Percentiles rank a stretch among this genome's conserved stretches.
Conservation (phyloP, 2,329 filamentous ascomycete species). For the Paraphoma sp. region DNA sequence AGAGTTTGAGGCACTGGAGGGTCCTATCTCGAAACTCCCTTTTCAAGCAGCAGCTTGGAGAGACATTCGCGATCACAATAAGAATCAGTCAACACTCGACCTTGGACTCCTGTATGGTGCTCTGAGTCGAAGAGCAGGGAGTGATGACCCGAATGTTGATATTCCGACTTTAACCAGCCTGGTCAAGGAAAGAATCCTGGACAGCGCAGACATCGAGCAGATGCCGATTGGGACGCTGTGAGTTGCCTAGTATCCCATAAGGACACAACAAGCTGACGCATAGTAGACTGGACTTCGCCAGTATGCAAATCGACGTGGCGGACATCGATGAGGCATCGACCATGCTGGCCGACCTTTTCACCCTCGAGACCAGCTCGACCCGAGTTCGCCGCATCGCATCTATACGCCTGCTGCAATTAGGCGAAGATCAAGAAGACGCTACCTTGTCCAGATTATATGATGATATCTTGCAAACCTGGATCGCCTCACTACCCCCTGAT, state of each 20-base stretch:
- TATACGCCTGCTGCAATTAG: slow-evolving; percentile 17
- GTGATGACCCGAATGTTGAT: slow-evolving; percentile 9
- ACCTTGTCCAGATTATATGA: slow-evolving; percentile 40
- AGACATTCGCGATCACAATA: background rate
- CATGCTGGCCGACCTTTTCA: slow-evolving; percentile 25
- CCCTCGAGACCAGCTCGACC: background rate
- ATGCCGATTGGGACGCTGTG: slow-evolving; percentile 30
- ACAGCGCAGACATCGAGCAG: slow-evolving; percentile 3
- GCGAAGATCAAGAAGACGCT: slow-evolving; percentile 8
- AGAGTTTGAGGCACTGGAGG: slow-evolving; percentile 16
- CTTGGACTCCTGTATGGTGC: slow-evolving; percentile 19
- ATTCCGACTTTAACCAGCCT: slow-evolving; percentile 17
- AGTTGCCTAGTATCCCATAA: slow-evolving; percentile 7
- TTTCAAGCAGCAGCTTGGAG: slow-evolving; percentile 9
- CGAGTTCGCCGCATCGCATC: slow-evolving; percentile 26
- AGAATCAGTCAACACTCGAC: slow-evolving; percentile 7
- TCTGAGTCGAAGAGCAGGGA: slow-evolving; percentile 3
- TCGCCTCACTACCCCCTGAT: slow-evolving; percentile 35
- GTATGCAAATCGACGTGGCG: slow-evolving; percentile 19
- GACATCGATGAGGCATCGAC: slow-evolving; percentile 42
- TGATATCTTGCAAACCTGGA: slow-evolving; percentile 37
- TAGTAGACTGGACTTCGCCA: slow-evolving; percentile 29
- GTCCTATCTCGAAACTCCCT: slow-evolving; percentile 14
- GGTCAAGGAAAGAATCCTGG: slow-evolving; percentile 18
- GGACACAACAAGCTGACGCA: slow-evolving; percentile 5